Evolutionary conservation across 495 filamentous ascomycete species (phyloP).

Genomic region (Evernia prunastri): DNA sequence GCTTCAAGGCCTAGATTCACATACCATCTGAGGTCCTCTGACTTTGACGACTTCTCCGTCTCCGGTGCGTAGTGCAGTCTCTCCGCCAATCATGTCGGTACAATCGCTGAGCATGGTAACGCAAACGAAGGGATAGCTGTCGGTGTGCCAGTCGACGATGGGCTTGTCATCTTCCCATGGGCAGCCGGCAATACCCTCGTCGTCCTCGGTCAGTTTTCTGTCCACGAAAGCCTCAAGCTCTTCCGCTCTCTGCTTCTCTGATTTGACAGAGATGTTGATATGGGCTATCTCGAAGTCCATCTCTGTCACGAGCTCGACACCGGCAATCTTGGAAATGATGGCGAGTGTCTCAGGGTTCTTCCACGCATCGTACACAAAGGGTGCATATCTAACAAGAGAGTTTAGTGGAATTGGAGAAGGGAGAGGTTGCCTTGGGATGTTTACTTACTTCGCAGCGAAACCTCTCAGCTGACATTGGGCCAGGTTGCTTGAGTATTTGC

Average conservation of each 20-base stretch:
- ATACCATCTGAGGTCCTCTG: conserved; percentile 59
- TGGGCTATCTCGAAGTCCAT: conserved; percentile 72
- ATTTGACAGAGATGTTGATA: conserved; percentile 61
- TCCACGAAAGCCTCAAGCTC: conserved; percentile 37
- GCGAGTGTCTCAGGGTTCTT: conserved; percentile 55
- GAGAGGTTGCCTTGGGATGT: neutral
- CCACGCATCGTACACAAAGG: conserved; percentile 68
- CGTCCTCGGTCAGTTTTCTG: conserved; percentile 35
- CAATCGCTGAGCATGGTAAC: conserved; percentile 71
- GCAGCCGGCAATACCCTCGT: conserved; percentile 46
- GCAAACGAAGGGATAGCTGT: conserved; percentile 72
- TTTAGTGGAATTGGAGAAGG: neutral
- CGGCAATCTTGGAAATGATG: conserved; percentile 64
- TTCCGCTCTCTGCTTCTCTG: conserved; percentile 46
- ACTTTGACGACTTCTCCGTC: conserved; percentile 60
- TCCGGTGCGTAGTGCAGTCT: conserved; percentile 59
- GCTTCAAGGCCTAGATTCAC: conserved; percentile 15
- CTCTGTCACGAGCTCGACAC: conserved; percentile 62
- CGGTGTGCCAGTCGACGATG: conserved; percentile 67
- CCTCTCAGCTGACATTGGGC: conserved; percentile 61
- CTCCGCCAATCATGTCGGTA: conserved; percentile 62
- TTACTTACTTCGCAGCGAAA: conserved; percentile 58
- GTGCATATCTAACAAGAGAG: conserved; percentile 42
- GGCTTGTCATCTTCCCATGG: conserved; percentile 56
- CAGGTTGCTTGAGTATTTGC: conserved; percentile 56